Base-by-base conservation (phyloP, 768 basidiomycete genomes). In the Boletus subcaerulescens region DNA sequence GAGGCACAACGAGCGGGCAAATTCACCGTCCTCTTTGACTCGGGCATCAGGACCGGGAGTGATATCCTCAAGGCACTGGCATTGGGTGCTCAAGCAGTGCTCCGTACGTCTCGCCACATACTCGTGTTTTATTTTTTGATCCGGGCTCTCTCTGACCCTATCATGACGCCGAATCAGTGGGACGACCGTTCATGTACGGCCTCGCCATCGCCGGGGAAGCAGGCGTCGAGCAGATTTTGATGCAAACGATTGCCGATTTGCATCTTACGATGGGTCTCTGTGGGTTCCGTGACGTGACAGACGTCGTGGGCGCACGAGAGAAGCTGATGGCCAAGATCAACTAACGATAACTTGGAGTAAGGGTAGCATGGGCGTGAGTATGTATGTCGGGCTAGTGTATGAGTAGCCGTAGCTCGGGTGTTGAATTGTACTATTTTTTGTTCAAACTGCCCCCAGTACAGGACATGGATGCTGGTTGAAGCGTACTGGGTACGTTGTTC, bases 11-110 rank as follows among this genome's bases (percentile, higher is more conserved):
- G 65, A 6, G 67, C 76, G 14, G 86, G 86, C 1, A 80, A 80
- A 53, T 69, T 91, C 38, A 84, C 86, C 0, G 71, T 93, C 35
- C 71, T 94, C 4, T 91, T 88, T 61, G 86, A 87, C 64, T 80
- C 73, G 42, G 82, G 84, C 5, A 77, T 85, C 42, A 73, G 83
- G 39, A 76, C 75, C 4, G 84, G 79, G 7, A 73, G 77, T 24
- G 83, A 85, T 48, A 67, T 84, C 24, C 71, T 80, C 52, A 78
- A 80, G 58, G 83, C 84, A 1, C 68, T 84, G 15, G 82, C 82
- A 0, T 67, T 85, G 11, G 83, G 84, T 7, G 83, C 82, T 1
- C 76, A 83, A 52, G 80, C 68, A 9, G 77, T 84, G 4, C 64
- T 81, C 12, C 64, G 71, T 79, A 48, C 45, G 75, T 69, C 10